Base-by-base conservation (phyloP, 2,329 filamentous ascomycete species). In the Emergomyces africanus region DNA sequence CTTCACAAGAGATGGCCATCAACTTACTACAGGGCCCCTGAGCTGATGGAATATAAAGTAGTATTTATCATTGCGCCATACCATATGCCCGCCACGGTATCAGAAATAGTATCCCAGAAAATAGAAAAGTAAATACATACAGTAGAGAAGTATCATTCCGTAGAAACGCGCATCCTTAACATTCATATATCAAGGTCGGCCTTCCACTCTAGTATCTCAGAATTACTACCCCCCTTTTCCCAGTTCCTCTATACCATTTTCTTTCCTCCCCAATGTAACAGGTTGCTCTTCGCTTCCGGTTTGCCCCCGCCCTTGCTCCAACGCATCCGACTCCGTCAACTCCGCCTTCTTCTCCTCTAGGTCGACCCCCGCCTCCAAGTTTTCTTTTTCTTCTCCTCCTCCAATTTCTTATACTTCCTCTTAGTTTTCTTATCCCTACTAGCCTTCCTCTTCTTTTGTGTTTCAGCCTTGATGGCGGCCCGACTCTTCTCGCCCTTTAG, bases 401-500 rank as follows among this genome's bases (percentile, higher is more conserved):
- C 73, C 57, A 76, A 61, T 14, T 67, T 67, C 39, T 72, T 68
- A 68, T 78, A 77, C 64, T 77, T 77, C 64, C 75, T 68, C 61
- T 69, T 68, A 53, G 66, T 70, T 69, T 77, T 78, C 69, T 75
- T 77, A 62, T 69, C 60, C 53, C 69, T 74, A 63, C 72, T 76
- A 41, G 72, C 71, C 64, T 76, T 77, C 65, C 74, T 73, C 64
- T 72, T 76, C 60, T 92, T 92, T 73, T 96, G 96, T 66, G 89
- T 80, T 67, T 85, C 82, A 59, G 82, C 84, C 81, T 96, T 96
- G 76, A 96, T 95, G 5, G 78, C 80, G 25, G 83, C 82, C 70
- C 90, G 94, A 35, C 84, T 87, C 67, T 88, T 85, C 25, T 84
- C 80, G 1, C 92, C 92, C 65, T 89, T 86, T 65, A 83, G 77